These are phyloP conservation scores for Gossypium arboreum DNA, from an alignment of 345 rosid genomes.

Conservation along the genomic window DNA sequence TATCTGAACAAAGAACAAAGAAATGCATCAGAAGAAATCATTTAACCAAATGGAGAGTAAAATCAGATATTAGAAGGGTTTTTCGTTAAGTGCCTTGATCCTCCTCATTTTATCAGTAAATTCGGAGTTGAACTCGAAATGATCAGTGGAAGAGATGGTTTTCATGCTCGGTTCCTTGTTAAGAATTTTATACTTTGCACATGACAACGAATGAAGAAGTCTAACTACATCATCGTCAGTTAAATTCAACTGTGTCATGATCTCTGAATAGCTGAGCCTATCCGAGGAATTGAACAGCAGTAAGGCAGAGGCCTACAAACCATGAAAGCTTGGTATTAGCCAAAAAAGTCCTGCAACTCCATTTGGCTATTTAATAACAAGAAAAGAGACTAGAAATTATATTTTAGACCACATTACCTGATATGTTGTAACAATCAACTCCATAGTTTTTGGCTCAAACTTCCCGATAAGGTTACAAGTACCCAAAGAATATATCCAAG, in stretches of 20 bases:
- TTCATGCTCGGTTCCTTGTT: constrained; percentile 45
- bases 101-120: constrained; percentile 73
- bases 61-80: background rate
- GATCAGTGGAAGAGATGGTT: constrained; percentile 33
- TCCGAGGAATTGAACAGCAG: constrained; percentile 56
- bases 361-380: background rate
- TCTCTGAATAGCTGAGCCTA: constrained; percentile 60
- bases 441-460: constrained; percentile 5
- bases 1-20: constrained; percentile 34
- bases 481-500: constrained; percentile 10
- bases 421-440: constrained; percentile 3
- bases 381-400: background rate
- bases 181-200: constrained; percentile 52
- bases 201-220: constrained; percentile 58
- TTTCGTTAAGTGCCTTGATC: constrained; percentile 44
- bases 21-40: background rate
- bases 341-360: background rate
- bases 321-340: constrained; percentile 11
- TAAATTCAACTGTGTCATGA: constrained; percentile 61
- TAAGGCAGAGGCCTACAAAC: constrained; percentile 54
- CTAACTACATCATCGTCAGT: constrained; percentile 55
- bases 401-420: constrained; percentile 9
- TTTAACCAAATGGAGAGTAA: too few species aligned
- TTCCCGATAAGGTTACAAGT: constrained; percentile 6
- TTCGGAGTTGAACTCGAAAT: constrained; percentile 47